A percentile compares a stretch with the other conserved stretches of the same genome.
These are phyloP conservation scores for Albophoma yamanashiensis DNA, from an alignment of 2,329 filamentous ascomycete species.

Conservation along the genomic window DNA sequence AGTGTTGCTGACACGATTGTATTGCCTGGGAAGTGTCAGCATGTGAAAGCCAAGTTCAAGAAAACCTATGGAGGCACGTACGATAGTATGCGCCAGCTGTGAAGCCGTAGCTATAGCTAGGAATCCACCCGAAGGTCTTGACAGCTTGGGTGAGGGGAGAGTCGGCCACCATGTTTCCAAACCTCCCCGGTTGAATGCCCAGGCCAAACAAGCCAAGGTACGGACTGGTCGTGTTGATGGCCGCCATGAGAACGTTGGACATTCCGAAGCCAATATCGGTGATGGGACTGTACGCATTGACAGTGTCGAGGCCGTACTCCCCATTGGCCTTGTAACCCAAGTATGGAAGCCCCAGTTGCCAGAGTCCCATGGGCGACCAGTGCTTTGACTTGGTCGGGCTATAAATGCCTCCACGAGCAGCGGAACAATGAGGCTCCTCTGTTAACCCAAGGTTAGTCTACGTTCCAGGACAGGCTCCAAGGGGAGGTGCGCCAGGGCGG, in stretches of 20 bases:
- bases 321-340: constrained; percentile 51
- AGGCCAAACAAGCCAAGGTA: constrained; percentile 46
- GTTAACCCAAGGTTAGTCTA: constrained; percentile 8
- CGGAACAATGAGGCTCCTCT: constrained; percentile 41
- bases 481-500: neutral
- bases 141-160: constrained; percentile 47
- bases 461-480: neutral
- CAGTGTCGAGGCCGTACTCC: constrained; percentile 47
- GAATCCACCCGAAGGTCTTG: constrained; percentile 47
- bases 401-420: constrained; percentile 49
- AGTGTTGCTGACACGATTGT: constrained; percentile 50
- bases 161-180: constrained; percentile 36
- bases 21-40: constrained; percentile 16
- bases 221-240: constrained; percentile 44
- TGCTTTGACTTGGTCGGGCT: constrained; percentile 39
- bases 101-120: constrained; percentile 65
- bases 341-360: constrained; percentile 47
- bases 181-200: constrained; percentile 43
- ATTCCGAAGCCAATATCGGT: constrained; percentile 27
- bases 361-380: constrained; percentile 50
- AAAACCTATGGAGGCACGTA: constrained; percentile 21
- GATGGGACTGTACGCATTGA: constrained; percentile 29
- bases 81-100: constrained; percentile 67
- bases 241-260: constrained; percentile 35
- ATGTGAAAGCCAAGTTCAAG: neutral